Percentiles rank a stretch among this genome's conserved stretches.
phyloP scores from a whole-genome alignment of 139 green algal species.

The Coccomyxa sp. region DNA sequence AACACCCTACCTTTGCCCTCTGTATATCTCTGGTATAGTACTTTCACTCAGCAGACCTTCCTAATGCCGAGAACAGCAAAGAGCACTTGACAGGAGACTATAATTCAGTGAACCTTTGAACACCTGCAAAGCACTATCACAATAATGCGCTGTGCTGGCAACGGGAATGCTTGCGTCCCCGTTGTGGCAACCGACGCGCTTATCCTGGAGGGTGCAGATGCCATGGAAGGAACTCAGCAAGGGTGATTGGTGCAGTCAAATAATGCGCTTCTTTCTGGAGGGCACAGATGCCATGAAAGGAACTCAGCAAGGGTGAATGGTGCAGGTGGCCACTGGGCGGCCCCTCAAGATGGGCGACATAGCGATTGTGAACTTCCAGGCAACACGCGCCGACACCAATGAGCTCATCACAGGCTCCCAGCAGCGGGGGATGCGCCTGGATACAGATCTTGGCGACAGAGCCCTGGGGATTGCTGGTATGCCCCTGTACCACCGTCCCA shows the following conservation, averaged over 20 bases:
- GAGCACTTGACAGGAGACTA: no score
- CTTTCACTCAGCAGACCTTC: no score
- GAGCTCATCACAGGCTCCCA: constrained; percentile 24
- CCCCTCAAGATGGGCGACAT: constrained; percentile 40
- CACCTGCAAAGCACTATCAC: background rate
- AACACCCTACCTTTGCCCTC: background rate
- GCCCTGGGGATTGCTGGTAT: constrained; percentile 14
- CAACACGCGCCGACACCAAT: constrained; percentile 3
- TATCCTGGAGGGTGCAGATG: background rate
- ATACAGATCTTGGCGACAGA: constrained; percentile 40
- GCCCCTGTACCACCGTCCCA: background rate
- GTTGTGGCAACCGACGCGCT: no score
- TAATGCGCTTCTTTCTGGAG: background rate
- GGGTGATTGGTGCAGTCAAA: background rate
- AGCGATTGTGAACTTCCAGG: constrained; percentile 37
- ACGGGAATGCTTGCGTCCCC: no score
- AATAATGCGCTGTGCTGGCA: no score
- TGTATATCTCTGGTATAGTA: background rate
- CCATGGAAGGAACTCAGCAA: background rate
- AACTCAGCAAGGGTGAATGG: constrained; percentile 37
- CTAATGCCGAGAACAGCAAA: no score
- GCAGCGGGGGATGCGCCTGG: constrained; percentile 34
- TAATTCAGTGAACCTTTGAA: no score
- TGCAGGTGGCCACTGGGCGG: constrained; percentile 46
- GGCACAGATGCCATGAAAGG: constrained; percentile 22